A percentile compares a stretch with the other conserved stretches of the same genome.
These are phyloP conservation scores for Vachellia collinsii DNA, from an alignment of 306 rosid species.

Conservation along the genomic window DNA sequence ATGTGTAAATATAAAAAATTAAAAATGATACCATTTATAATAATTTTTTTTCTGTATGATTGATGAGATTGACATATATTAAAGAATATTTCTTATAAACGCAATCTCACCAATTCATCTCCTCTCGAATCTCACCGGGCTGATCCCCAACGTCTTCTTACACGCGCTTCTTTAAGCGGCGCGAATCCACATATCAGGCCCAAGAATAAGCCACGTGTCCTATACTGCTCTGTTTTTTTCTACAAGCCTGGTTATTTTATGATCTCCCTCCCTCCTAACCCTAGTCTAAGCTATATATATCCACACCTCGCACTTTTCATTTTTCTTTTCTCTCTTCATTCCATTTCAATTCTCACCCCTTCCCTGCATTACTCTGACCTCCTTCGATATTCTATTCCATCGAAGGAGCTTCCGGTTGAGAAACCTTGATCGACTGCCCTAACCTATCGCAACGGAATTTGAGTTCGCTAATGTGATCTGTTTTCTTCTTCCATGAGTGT, in stretches of 20 bases:
- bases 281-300: conserved; percentile 54
- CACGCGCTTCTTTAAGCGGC: conserved; percentile 25
- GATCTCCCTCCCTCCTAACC: conserved; percentile 34
- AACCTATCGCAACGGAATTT: not conserved
- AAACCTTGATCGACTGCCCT: not conserved
- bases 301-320: not conserved
- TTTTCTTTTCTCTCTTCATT: not conserved
- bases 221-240: not conserved
- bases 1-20: not conserved
- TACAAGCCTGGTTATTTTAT: conserved; percentile 31
- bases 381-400: conserved; percentile 3
- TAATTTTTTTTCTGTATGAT: no score
- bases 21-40: not conserved
- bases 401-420: not conserved
- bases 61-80: not conserved
- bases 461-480: conserved; percentile 28
- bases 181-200: conserved; percentile 32
- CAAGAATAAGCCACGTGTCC: conserved; percentile 52
- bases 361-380: not conserved
- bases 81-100: not conserved
- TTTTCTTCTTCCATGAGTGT: conserved; percentile 38
- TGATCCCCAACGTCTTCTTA: not conserved
- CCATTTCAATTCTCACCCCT: not conserved
- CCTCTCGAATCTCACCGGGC: not conserved
- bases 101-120: not conserved